phyloP scores from a whole-genome alignment of 2,329 filamentous ascomycete genomes.

The Kalmusia sp. region DNA sequence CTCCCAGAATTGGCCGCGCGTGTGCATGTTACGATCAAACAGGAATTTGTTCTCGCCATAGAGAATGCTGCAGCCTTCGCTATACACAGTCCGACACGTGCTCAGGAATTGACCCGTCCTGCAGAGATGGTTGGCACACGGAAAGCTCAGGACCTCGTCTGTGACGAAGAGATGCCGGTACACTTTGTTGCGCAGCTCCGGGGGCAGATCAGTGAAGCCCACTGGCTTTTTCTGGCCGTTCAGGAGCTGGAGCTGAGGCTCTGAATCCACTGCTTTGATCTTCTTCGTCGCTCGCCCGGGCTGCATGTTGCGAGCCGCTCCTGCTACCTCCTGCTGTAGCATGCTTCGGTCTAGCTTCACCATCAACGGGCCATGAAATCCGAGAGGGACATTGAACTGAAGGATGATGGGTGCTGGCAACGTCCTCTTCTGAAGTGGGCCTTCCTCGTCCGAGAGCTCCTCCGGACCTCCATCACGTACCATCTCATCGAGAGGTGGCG shows the following conservation, averaged over 20 bases:
- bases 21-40: constrained; percentile 49
- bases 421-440: constrained; percentile 18
- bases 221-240: background rate
- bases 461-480: constrained; percentile 38
- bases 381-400: constrained; percentile 55
- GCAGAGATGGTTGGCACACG: constrained; percentile 43
- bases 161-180: constrained; percentile 53
- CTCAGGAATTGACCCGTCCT: constrained; percentile 55
- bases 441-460: constrained; percentile 37
- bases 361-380: constrained; percentile 54
- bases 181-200: constrained; percentile 56
- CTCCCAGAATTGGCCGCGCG: constrained; percentile 51
- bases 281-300: constrained; percentile 17
- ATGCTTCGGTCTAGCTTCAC: constrained; percentile 49
- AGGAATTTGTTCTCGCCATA: constrained; percentile 59
- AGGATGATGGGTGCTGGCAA: constrained; percentile 43
- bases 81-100: constrained; percentile 53
- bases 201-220: constrained; percentile 39
- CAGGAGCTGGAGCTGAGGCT: background rate
- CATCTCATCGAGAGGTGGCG: constrained; percentile 43
- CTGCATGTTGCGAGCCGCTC: constrained; percentile 26
- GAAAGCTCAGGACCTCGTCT: constrained; percentile 32
- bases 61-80: constrained; percentile 56
- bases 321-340: constrained; percentile 21
- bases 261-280: background rate